Percentiles rank a stretch among this genome's conserved stretches.
phyloP scores from a whole-genome alignment of 2,329 filamentous ascomycete genomes.

The Alternaria sp. region DNA sequence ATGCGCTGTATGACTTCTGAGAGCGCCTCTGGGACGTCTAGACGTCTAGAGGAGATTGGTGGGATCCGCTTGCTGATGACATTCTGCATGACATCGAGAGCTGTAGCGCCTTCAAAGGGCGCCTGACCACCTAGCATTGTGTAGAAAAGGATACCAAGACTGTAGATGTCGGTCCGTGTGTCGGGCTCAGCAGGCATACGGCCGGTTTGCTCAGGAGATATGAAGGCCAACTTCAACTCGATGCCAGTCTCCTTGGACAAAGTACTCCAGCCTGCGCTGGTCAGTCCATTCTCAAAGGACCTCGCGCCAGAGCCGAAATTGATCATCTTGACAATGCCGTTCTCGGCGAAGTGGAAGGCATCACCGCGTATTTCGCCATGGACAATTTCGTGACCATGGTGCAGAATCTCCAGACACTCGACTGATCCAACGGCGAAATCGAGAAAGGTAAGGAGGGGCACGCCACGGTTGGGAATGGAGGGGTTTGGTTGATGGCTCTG shows the following conservation, averaged over 20 bases:
- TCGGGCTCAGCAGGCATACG: slow-evolving; percentile 93
- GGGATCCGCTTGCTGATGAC: slow-evolving; percentile 83
- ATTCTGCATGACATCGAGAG: slow-evolving; percentile 90
- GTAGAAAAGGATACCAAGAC: slow-evolving; percentile 89
- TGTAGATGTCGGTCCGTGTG: slow-evolving; percentile 88
- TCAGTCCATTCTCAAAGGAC: slow-evolving; percentile 88
- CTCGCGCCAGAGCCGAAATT: slow-evolving; percentile 87
- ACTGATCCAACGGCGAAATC: slow-evolving; percentile 91
- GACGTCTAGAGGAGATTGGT: slow-evolving; percentile 76
- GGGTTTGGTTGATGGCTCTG: slow-evolving; percentile 26
- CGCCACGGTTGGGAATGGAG: slow-evolving; percentile 58
- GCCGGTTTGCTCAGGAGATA: slow-evolving; percentile 94
- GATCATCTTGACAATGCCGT: slow-evolving; percentile 77
- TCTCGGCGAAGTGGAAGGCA: slow-evolving; percentile 87
- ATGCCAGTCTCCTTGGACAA: slow-evolving; percentile 85
- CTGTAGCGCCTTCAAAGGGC: slow-evolving; percentile 80
- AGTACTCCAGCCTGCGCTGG: slow-evolving; percentile 83
- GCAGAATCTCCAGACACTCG: slow-evolving; percentile 87
- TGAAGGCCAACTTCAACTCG: slow-evolving; percentile 88
- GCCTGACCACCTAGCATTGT: slow-evolving; percentile 74
- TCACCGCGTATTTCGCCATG: slow-evolving; percentile 92
- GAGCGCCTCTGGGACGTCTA: slow-evolving; percentile 85
- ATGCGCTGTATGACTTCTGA: slow-evolving; percentile 89
- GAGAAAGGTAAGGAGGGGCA: slow-evolving; percentile 79
- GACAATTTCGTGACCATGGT: slow-evolving; percentile 84